Evolutionary conservation across 306 rosid species (phyloP).

Genomic region (Ochetophila trinervis): DNA sequence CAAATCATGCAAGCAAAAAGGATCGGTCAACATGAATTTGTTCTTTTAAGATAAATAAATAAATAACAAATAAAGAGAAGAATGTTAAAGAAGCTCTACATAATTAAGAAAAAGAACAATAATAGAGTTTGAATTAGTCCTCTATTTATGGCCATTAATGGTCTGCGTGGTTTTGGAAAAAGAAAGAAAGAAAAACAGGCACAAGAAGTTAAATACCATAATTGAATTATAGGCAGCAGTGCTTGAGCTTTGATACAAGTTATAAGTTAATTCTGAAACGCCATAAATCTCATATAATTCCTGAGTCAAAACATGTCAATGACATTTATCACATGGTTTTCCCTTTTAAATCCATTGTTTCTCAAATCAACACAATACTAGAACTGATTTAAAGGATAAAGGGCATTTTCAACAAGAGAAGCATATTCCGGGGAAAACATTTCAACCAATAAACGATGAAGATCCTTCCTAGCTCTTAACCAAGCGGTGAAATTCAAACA

Average conservation of each 20-base stretch:
- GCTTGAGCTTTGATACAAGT: not conserved
- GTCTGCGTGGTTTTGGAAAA: not conserved
- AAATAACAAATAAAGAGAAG: not conserved
- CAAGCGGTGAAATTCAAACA: conserved; percentile 18
- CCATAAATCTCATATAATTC: not conserved
- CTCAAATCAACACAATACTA: not conserved
- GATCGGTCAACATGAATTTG: not conserved
- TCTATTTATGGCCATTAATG: not conserved
- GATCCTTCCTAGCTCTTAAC: conserved; percentile 18
- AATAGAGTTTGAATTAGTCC: not conserved
- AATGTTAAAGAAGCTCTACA: not conserved
- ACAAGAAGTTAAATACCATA: not conserved
- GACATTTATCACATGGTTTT: conserved; percentile 10
- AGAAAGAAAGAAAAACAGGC: conserved; percentile 1
- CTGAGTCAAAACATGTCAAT: not conserved
- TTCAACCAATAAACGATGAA: conserved; percentile 16
- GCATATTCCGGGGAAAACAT: not conserved
- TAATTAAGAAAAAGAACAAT: not conserved
- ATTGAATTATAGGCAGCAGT: not conserved
- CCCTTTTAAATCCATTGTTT: conserved; percentile 13
- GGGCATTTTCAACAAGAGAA: not conserved
- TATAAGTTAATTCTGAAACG: not conserved
- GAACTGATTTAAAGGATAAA: not conserved
- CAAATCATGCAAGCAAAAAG: not conserved
- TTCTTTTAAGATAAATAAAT: no score